Percentiles rank a stretch among this genome's conserved stretches.
These are phyloP conservation scores for Clathrospora elynae DNA, from an alignment of 2,329 filamentous ascomycete genomes.

Conservation along the genomic window DNA sequence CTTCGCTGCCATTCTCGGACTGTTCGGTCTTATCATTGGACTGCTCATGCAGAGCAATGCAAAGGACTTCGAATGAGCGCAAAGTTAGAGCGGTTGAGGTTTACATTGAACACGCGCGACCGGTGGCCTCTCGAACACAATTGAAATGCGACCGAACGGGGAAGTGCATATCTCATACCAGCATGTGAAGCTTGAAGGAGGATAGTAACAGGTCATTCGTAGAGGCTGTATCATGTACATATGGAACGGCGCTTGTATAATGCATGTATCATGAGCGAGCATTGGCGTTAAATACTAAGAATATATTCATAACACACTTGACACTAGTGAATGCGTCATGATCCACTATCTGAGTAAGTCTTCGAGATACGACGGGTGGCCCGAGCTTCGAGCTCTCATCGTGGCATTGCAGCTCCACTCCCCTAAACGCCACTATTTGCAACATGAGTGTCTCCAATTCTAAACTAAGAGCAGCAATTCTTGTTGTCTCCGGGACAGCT, in stretches of 20 bases:
- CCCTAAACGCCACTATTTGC: slow-evolving; percentile 18
- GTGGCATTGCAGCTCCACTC: slow-evolving; percentile 30
- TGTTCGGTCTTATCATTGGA: slow-evolving; percentile 95
- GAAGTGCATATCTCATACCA: slow-evolving; percentile 15
- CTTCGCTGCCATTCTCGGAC: slow-evolving; percentile 94
- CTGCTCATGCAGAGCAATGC: slow-evolving; percentile 87
- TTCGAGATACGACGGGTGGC: slow-evolving; percentile 13
- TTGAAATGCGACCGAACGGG: slow-evolving; percentile 6
- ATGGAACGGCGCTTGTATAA: slow-evolving; percentile 42
- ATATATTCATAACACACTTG: slow-evolving; percentile 7
- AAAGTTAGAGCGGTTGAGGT: background rate
- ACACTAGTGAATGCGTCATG: background rate
- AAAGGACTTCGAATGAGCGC: slow-evolving; percentile 64
- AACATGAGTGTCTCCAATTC: slow-evolving; percentile 42
- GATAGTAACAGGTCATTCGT: slow-evolving; percentile 8
- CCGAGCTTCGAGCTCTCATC: slow-evolving; percentile 24
- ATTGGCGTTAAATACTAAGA: slow-evolving; percentile 34
- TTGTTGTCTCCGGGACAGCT: slow-evolving; percentile 91
- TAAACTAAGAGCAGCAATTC: slow-evolving; percentile 72
- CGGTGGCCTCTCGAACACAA: slow-evolving; percentile 1
- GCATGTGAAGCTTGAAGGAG: slow-evolving; percentile 17
- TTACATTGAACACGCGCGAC: background rate
- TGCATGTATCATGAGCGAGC: slow-evolving; percentile 46
- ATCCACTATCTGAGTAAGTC: slow-evolving; percentile 6
- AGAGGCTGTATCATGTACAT: slow-evolving; percentile 39